These are phyloP conservation scores for Rosa multiflora DNA, from an alignment of 306 rosid species.

Conservation along the genomic window DNA sequence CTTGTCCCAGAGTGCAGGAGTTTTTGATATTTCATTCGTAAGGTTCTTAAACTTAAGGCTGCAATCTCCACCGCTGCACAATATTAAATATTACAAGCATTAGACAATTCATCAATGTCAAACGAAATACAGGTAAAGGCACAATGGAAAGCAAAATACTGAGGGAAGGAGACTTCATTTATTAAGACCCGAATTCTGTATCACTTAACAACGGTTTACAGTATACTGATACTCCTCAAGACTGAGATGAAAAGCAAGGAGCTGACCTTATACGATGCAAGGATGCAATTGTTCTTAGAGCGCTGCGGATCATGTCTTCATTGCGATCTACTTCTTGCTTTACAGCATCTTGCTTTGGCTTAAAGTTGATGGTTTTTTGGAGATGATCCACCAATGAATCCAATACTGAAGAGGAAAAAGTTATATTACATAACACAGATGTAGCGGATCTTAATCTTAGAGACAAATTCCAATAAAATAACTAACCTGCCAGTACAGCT, in stretches of 20 bases:
- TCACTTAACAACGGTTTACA: background rate
- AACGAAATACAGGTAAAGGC: background rate
- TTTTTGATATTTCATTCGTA: constrained; percentile 78
- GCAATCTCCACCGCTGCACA: constrained; percentile 96
- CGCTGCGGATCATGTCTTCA: constrained; percentile 99
- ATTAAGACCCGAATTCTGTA: background rate
- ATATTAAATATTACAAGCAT: constrained; percentile 18
- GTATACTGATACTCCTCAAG: background rate
- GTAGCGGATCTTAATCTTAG: constrained; percentile 10
- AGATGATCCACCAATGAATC: constrained; percentile 99
- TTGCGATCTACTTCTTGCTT: constrained; percentile 99
- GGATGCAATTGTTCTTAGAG: constrained; percentile 94
- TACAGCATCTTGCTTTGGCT: constrained; percentile 97
- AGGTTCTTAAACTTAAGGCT: constrained; percentile 90
- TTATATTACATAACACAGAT: constrained; percentile 18
- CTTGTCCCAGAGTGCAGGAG: constrained; percentile 73
- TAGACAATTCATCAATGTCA: background rate
- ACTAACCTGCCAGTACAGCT: constrained; percentile 90
- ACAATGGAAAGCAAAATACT: background rate
- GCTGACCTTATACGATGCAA: constrained; percentile 86
- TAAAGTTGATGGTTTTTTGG: constrained; percentile 90
- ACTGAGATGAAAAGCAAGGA: constrained; percentile 25
- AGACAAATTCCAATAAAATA: constrained; percentile 15
- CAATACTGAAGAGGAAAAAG: constrained; percentile 55
- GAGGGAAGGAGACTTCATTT: background rate